Evolutionary conservation across 1,284 basidiomycete species (phyloP).

Genomic region (Ustilago vetiveriae): DNA sequence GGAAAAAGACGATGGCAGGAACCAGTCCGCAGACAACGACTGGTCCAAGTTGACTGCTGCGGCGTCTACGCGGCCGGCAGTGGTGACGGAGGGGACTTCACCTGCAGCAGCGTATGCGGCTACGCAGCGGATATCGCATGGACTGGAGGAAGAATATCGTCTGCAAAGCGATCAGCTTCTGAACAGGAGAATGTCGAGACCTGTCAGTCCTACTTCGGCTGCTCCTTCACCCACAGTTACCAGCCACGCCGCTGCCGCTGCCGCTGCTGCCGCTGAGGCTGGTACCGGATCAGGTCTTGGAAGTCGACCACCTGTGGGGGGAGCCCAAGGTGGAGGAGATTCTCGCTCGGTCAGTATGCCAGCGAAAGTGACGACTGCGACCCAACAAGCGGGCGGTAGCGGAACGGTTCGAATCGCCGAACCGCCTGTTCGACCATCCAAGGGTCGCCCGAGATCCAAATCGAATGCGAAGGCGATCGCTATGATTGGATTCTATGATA

Average conservation of each 20-base stretch:
- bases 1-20: constrained; percentile 8
- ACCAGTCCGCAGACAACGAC: not conserved
- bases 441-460: constrained; percentile 5
- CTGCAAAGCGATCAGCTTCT: not conserved
- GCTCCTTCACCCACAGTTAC: too few species aligned
- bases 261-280: too few species aligned
- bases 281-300: too few species aligned
- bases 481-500: constrained; percentile 42
- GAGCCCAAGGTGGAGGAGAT: not conserved
- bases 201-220: constrained; percentile 20
- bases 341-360: constrained; percentile 35
- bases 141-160: constrained; percentile 19
- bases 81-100: constrained; percentile 5
- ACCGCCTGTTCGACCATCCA: constrained; percentile 9
- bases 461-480: constrained; percentile 19
- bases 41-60: not conserved
- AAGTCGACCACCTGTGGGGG: not conserved
- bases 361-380: not conserved
- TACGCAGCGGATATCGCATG: constrained; percentile 17
- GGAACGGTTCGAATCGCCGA: constrained; percentile 30
- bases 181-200: constrained; percentile 7
- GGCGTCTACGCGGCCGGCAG: not conserved
- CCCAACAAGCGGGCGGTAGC: not conserved
- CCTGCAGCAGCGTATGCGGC: constrained; percentile 32
- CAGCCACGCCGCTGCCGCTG: too few species aligned